phyloP scores from a whole-genome alignment of 176 grass and related monocot genomes.

The Cenchrus purpureus region DNA sequence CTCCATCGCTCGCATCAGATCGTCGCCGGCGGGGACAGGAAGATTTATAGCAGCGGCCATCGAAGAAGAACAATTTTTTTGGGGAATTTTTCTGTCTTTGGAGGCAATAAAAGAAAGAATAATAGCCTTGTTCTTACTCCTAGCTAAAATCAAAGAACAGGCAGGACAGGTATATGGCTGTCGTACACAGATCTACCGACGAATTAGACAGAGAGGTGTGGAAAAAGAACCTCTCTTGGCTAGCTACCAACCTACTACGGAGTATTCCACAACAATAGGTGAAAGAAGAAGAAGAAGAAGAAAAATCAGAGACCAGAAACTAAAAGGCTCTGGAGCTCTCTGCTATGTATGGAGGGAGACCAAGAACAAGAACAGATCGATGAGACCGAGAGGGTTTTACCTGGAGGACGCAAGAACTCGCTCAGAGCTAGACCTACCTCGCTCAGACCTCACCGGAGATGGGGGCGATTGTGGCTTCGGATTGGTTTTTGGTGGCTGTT shows the following conservation, averaged over 20 bases:
- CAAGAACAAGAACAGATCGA: neutral
- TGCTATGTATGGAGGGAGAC: neutral
- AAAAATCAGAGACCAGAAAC: slow-evolving; percentile 40
- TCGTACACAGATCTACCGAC: neutral
- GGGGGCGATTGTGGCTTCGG: neutral
- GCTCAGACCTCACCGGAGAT: slow-evolving; percentile 39
- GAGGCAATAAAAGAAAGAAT: neutral
- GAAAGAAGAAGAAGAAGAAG: neutral
- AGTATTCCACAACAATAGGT: neutral
- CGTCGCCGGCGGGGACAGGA: neutral
- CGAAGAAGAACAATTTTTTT: neutral
- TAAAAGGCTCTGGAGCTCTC: slow-evolving; percentile 42
- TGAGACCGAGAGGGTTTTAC: neutral
- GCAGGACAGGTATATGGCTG: neutral
- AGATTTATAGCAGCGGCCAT: slow-evolving; percentile 54
- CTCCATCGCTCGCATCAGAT: slow-evolving; percentile 39
- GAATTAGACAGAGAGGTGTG: slow-evolving; percentile 17
- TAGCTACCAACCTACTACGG: neutral
- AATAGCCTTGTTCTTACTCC: slow-evolving; percentile 38
- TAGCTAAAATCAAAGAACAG: slow-evolving; percentile 46
- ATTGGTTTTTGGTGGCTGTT: neutral
- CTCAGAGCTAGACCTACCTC: slow-evolving; percentile 40
- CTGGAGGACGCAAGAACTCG: slow-evolving; percentile 18
- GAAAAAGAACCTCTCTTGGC: slow-evolving; percentile 39
- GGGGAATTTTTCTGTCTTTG: no score